These are phyloP conservation scores for Ascochyta pisi DNA, from an alignment of 2,329 filamentous ascomycete genomes.

Conservation along the genomic window DNA sequence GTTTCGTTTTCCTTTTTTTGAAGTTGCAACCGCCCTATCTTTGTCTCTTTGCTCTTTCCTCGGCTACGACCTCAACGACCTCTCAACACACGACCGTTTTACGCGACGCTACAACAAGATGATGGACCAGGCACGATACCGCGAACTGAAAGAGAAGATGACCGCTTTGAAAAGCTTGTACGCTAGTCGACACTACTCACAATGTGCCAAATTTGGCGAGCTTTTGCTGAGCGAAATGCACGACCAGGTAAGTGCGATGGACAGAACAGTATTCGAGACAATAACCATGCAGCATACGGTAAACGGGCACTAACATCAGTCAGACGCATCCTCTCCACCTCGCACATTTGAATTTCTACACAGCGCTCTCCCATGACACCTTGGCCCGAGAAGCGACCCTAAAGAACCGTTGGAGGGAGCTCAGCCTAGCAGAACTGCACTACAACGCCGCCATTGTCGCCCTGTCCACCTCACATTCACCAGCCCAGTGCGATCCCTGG, in stretches of 20 bases:
- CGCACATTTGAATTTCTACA: slow-evolving; percentile 48
- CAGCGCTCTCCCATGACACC: slow-evolving; percentile 47
- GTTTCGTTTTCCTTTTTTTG: neutral
- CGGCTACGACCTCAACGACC: neutral
- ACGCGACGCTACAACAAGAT: neutral
- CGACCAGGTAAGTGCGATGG: slow-evolving; percentile 26
- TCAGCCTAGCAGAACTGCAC: slow-evolving; percentile 45
- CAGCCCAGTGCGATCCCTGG: slow-evolving; percentile 1
- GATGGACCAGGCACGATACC: slow-evolving; percentile 21
- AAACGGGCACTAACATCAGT: neutral
- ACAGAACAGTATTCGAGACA: neutral
- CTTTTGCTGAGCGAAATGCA: slow-evolving; percentile 31
- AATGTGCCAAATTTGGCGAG: slow-evolving; percentile 41
- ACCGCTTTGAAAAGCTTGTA: slow-evolving; percentile 42
- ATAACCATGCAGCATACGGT: neutral
- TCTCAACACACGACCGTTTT: neutral
- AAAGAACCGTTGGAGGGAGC: slow-evolving; percentile 37
- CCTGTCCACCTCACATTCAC: neutral
- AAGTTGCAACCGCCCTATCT: neutral
- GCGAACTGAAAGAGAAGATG: slow-evolving; percentile 33
- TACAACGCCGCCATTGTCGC: slow-evolving; percentile 39
- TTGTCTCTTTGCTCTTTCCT: neutral
- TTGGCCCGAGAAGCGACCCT: slow-evolving; percentile 45
- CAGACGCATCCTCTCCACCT: slow-evolving; percentile 46
- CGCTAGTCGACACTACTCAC: slow-evolving; percentile 44